A percentile compares a stretch with the other conserved stretches of the same genome.
phyloP scores from a whole-genome alignment of 2,329 filamentous ascomycete species.

The Neofusicoccum ribis region DNA sequence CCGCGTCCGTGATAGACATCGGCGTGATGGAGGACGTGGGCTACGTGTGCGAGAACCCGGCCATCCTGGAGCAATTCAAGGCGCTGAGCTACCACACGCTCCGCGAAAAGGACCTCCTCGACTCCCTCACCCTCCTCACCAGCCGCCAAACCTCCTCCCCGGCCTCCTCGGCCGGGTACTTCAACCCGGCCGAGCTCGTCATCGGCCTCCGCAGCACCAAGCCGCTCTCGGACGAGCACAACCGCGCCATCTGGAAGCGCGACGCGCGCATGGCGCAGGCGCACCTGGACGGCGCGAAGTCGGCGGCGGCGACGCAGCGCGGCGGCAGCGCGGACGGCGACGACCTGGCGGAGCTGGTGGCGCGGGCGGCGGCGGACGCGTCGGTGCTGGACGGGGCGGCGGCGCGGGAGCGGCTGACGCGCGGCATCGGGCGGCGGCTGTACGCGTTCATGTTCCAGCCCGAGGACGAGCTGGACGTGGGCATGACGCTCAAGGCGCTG shows the following conservation, averaged over 20 bases:
- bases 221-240: slow-evolving; percentile 25
- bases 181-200: not conserved
- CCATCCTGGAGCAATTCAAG: slow-evolving; percentile 10
- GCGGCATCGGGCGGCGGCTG: slow-evolving; percentile 27
- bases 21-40: slow-evolving; percentile 51
- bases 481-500: slow-evolving; percentile 24
- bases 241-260: slow-evolving; percentile 24
- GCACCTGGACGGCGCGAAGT: slow-evolving; percentile 19
- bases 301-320: not conserved
- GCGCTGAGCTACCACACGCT: not conserved
- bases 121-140: not conserved
- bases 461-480: slow-evolving; percentile 26
- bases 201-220: slow-evolving; percentile 25
- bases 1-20: slow-evolving; percentile 54
- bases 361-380: slow-evolving; percentile 18
- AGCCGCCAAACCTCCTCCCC: not conserved
- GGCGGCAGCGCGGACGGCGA: not conserved
- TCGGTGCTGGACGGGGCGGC: slow-evolving; percentile 21
- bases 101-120: slow-evolving; percentile 13
- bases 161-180: not conserved
- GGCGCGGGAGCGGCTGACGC: slow-evolving; percentile 21
- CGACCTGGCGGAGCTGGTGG: slow-evolving; percentile 22
- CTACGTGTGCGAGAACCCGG: slow-evolving; percentile 28
- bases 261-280: slow-evolving; percentile 30
- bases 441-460: slow-evolving; percentile 24